Evolutionary conservation across 1,139 yeast species (phyloP), one percentile per base, ranked within the genome.

Genomic region (Arxiozyma slooffiae): DNA sequence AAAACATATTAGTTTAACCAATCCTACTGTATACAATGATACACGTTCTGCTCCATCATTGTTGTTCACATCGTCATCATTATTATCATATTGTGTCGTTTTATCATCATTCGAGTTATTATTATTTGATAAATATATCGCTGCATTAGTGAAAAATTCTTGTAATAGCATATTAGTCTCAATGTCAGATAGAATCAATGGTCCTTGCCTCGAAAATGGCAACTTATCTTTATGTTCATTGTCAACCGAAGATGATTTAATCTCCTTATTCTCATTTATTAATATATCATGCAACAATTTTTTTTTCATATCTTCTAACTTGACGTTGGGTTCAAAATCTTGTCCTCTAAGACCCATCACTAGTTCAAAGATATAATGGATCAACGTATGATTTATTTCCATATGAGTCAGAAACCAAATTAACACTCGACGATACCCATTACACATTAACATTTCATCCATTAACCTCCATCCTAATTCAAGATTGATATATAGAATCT

Each of bases 381-480:
- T 70, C 44, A 79, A 60, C 50, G 81, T 74, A 51, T 80, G 75
- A 48, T 79, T 79, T 36, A 80, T 61, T 45, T 76, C 73, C 58
- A 72, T 58, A 60, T 81, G 85, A 1, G 88, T 80, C 17, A 84
- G 60, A 54, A 76, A 79, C 86, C 87, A 81, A 39, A 84, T 79
- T n/a, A 82, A 61, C 0, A 76, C 76, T 40, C 87, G 66, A 54
- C 89, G 71, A 56, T 73, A 76, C 0, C 86, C 86, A 50, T 70
- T 67, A 51, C 80, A 76, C 85, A 82, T 81, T 48, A 83, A 68
- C 73, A 84, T 69, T 64, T 84, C 90, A 65, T 82, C 88, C 66
- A 82, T 70, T 47, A 82, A 65, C 30, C 76, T 69, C 60, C 79
- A 74, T 0, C 82, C 77, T 7, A 80, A 66, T 26, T 73, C 69